These are phyloP conservation scores for Closterium sp. DNA, from an alignment of 139 green algal genomes.

Conservation along the genomic window DNA sequence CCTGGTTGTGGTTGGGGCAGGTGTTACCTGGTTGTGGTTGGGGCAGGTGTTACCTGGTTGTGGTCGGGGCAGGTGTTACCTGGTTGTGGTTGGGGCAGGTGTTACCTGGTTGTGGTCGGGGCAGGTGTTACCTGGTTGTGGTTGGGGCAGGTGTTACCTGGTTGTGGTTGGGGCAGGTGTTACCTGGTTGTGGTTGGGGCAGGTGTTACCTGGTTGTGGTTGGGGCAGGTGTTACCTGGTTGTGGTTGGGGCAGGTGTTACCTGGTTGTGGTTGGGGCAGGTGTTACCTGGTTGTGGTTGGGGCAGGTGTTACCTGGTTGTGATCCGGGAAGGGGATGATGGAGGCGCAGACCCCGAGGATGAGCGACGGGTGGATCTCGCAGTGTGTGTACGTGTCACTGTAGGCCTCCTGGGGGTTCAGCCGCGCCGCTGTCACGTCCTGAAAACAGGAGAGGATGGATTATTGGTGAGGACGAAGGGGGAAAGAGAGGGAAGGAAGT, in stretches of 20 bases:
- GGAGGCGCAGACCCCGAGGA: constrained; percentile 94
- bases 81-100: neutral
- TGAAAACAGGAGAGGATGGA: constrained; percentile 31
- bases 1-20: constrained; percentile 97
- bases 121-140: constrained; percentile 61
- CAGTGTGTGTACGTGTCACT: constrained; percentile 92
- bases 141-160: neutral
- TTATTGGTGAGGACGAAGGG: neutral
- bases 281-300: neutral
- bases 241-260: neutral
- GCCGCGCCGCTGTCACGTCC: constrained; percentile 50
- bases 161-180: neutral
- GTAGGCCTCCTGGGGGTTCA: constrained; percentile 21
- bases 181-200: constrained; percentile 4
- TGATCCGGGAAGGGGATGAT: constrained; percentile 99
- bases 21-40: too few relatives aligned
- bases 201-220: constrained; percentile 84
- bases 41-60: neutral
- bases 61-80: neutral
- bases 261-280: neutral
- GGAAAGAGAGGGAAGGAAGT: neutral
- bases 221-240: constrained; percentile 71
- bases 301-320: constrained; percentile 67
- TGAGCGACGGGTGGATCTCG: constrained; percentile 98
- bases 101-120: constrained; percentile 91